Evolutionary conservation across 345 rosid species (phyloP), one percentile per base, ranked within the genome.

Genomic region (Physaria fendleri): DNA sequence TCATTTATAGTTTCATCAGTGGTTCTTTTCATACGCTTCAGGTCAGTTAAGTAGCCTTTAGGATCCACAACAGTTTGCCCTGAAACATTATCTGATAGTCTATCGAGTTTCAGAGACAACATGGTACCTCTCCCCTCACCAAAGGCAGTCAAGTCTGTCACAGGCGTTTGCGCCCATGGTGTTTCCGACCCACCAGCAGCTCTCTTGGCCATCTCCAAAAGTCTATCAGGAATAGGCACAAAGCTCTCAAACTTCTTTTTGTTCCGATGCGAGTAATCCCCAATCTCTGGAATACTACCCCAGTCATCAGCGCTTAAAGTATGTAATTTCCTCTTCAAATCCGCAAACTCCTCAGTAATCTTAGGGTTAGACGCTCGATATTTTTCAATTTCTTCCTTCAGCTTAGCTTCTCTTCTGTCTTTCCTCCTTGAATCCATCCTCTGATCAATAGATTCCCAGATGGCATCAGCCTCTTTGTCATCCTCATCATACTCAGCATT

Each of bases 161-260:
- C n/a, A n/a, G n/a, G n/a, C n/a, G n/a, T n/a, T n/a, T n/a, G n/a
- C n/a, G 32, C 8, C 32, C 32, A 28, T 28, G 30, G 30, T 0
- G 9, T 6, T 9, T 28, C 30, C 2, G 32, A 6, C 2, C 95
- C n/a, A 89, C 82, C 32, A 88, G 95, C 35, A 86, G 97, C 78
- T 92, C 97, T 85, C 81, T 95, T 81, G 0, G 97, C 97, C 80
- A 84, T 92, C 82, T 92, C 97, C 62, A 88, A 75, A 33, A 92
- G 79, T 0, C 97, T 92, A 52, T 92, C 95, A 0, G 95, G 97
- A 33, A 81, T 76, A 1, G 95, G 98, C 33, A 92, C 95, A 33
- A 92, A 88, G 57, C 98, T 92, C 80, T 88, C 98, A 38, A 88
- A 92, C 67, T 81, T 77, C 74, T 77, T 88, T 79, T 92, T 92